These are phyloP conservation scores for Tuber calosporum DNA, from an alignment of 495 filamentous ascomycete species.

Conservation along the genomic window DNA sequence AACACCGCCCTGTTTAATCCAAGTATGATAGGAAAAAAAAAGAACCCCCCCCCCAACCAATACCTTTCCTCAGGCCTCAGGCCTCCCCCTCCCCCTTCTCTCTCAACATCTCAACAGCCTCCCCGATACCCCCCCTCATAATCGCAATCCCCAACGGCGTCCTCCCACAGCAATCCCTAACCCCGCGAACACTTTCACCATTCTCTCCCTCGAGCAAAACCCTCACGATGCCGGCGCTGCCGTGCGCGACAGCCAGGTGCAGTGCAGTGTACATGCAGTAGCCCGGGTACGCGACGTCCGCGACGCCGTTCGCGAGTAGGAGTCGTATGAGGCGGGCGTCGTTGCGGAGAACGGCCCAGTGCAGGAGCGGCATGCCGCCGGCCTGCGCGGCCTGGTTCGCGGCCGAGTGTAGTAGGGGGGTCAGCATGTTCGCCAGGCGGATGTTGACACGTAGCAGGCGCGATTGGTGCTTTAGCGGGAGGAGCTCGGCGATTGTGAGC, in stretches of 20 bases:
- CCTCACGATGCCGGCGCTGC: background rate
- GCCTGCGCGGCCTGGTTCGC: background rate
- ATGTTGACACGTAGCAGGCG: background rate
- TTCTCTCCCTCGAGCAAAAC: background rate
- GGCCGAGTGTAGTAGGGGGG: background rate
- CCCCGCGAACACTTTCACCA: background rate
- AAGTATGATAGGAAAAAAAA: background rate
- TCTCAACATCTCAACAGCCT: background rate
- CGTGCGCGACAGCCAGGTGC: slow-evolving; percentile 1
- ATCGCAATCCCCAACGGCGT: background rate
- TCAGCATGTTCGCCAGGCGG: background rate
- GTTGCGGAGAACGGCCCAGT: background rate
- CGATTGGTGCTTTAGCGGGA: background rate
- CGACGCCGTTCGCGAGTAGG: background rate
- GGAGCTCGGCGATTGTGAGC: background rate
- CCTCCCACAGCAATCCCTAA: background rate
- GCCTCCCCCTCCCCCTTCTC: background rate
- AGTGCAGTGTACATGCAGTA: background rate
- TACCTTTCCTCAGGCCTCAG: background rate
- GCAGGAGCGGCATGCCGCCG: background rate
- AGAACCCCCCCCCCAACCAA: background rate
- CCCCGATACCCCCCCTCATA: background rate
- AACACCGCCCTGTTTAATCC: background rate
- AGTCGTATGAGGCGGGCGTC: background rate
- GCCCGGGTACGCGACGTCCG: background rate